phyloP scores from a whole-genome alignment of 2,329 filamentous ascomycete genomes.

The Colletotrichum higginsianum region DNA sequence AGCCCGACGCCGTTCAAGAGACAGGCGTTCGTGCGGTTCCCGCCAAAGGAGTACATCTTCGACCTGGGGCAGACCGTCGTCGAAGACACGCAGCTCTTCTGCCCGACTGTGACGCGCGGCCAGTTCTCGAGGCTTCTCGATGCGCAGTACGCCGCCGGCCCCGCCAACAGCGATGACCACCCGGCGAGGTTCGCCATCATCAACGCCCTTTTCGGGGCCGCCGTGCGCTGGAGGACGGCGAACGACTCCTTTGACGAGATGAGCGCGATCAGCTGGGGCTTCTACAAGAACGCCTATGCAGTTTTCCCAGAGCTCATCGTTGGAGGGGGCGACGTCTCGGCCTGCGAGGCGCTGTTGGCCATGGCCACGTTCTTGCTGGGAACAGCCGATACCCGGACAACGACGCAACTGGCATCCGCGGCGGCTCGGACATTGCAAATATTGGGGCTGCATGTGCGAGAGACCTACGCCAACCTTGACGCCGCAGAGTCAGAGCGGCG shows the following conservation, averaged over 20 bases:
- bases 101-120: constrained; percentile 13
- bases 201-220: constrained; percentile 25
- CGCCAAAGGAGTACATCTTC: constrained; percentile 20
- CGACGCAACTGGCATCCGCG: constrained; percentile 17
- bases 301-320: constrained; percentile 29
- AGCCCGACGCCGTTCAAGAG: neutral
- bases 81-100: constrained; percentile 27
- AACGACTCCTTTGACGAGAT: constrained; percentile 32
- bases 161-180: neutral
- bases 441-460: constrained; percentile 20
- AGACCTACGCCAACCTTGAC: neutral
- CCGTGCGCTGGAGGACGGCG: constrained; percentile 22
- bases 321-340: neutral
- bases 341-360: constrained; percentile 32
- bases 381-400: constrained; percentile 27
- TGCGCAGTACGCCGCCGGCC: constrained; percentile 6
- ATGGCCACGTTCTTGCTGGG: constrained; percentile 33
- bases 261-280: constrained; percentile 23
- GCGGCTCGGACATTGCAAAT: constrained; percentile 19
- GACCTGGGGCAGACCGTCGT: constrained; percentile 18
- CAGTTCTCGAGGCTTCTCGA: constrained; percentile 18
- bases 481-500: neutral
- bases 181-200: constrained; percentile 24
- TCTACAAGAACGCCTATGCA: constrained; percentile 38
- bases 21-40: constrained; percentile 8